Conservation (phyloP, 192 early-diverging fungal species). For the Kappamyces sp. region DNA sequence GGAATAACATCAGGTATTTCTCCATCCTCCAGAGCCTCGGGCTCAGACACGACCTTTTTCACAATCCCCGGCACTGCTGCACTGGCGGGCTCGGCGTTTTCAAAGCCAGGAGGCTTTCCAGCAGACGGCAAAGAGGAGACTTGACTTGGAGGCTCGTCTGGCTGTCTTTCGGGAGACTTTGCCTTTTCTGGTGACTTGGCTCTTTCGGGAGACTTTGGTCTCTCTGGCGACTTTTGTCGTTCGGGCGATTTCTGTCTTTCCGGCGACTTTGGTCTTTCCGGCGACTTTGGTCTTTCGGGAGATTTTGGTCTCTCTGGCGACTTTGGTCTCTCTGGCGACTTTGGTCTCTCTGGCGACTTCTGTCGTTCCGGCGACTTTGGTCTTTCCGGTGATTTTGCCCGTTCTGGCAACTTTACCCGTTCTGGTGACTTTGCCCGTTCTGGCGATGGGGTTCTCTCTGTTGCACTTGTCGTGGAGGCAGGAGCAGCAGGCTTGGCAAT, state of each 20-base stretch:
- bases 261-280: background rate
- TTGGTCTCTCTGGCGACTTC: background rate
- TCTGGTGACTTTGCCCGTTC: no score
- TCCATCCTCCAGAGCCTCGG: conserved; percentile 12
- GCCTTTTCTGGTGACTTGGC: no score
- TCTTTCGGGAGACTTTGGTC: no score
- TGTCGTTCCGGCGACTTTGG: background rate
- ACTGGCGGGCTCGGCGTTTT: background rate
- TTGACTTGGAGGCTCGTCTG: conserved; percentile 3
- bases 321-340: no score
- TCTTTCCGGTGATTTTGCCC: no score
- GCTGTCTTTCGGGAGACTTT: no score
- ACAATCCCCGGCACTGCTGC: background rate
- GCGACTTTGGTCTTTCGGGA: background rate
- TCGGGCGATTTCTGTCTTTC: background rate
- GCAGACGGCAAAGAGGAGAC: conserved; percentile 8
- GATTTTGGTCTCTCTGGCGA: no score
- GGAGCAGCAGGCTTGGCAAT: background rate
- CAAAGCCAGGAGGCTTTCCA: background rate
- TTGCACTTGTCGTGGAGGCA: background rate
- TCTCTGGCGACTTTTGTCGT: no score
- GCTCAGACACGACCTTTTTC: background rate
- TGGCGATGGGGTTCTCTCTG: no score
- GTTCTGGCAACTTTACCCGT: no score
- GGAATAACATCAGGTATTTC: conserved; percentile 11